These are phyloP conservation scores for Candida sithepensis DNA, from an alignment of 805 yeast genomes.

Conservation along the genomic window DNA sequence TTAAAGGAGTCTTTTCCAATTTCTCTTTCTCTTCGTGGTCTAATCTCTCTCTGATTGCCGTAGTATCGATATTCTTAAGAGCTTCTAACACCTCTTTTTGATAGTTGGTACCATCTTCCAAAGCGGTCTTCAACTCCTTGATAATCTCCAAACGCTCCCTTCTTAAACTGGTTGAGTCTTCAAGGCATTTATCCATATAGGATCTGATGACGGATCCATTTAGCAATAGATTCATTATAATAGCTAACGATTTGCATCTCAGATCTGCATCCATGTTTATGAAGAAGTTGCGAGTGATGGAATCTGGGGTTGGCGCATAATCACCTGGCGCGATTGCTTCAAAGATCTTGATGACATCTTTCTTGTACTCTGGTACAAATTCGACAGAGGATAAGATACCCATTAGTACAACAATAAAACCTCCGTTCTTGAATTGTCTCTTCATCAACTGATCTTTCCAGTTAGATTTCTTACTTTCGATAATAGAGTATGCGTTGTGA, in stretches of 20 bases:
- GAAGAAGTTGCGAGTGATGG: slow-evolving; percentile 55
- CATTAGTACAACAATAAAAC: slow-evolving; percentile 75
- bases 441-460: slow-evolving; percentile 80
- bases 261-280: slow-evolving; percentile 46
- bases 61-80: slow-evolving; percentile 25
- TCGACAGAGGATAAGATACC: slow-evolving; percentile 67
- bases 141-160: slow-evolving; percentile 63
- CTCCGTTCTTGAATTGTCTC: slow-evolving; percentile 76
- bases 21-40: slow-evolving; percentile 21
- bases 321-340: slow-evolving; percentile 56
- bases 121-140: slow-evolving; percentile 51
- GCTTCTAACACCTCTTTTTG: slow-evolving; percentile 38
- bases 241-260: slow-evolving; percentile 54
- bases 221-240: slow-evolving; percentile 60
- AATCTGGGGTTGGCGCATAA: slow-evolving; percentile 43
- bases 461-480: slow-evolving; percentile 55
- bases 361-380: slow-evolving; percentile 50
- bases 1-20: slow-evolving; percentile 16
- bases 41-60: slow-evolving; percentile 18
- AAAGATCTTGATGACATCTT: slow-evolving; percentile 48
- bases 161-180: slow-evolving; percentile 56
- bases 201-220: slow-evolving; percentile 57
- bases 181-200: slow-evolving; percentile 66
- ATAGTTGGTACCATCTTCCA: slow-evolving; percentile 47
- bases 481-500: slow-evolving; percentile 42